A percentile compares a stretch with the other conserved stretches of the same genome.
These are phyloP conservation scores for Hanseniaspora pseudoguilliermondii DNA, from an alignment of 805 yeast species.

Conservation along the genomic window DNA sequence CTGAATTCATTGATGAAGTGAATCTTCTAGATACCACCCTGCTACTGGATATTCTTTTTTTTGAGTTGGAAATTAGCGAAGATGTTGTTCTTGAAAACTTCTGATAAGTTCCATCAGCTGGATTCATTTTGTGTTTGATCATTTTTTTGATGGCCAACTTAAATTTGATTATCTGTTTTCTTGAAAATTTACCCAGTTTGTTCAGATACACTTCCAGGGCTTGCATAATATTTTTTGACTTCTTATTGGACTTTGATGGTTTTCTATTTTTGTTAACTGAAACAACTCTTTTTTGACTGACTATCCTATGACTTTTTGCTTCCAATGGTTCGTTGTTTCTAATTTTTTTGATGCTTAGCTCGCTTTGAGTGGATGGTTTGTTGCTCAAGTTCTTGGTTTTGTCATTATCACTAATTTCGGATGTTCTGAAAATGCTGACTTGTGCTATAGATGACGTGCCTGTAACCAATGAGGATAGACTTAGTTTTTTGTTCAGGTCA, in stretches of 20 bases:
- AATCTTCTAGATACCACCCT: conserved; percentile 2
- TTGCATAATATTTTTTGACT: background rate
- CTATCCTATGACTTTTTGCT: conserved; percentile 22
- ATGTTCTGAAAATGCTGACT: conserved; percentile 7
- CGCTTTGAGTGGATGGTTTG: background rate
- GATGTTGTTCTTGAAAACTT: conserved; percentile 6
- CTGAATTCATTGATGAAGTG: conserved; percentile 6
- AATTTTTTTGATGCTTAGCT: conserved; percentile 21
- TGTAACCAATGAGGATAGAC: conserved; percentile 11
- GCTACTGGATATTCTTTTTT: background rate
- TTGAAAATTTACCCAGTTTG: conserved; percentile 1
- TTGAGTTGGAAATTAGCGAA: background rate
- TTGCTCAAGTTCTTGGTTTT: background rate
- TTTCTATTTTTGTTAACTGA: background rate
- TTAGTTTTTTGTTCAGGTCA: background rate
- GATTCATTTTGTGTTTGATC: background rate
- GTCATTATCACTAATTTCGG: background rate
- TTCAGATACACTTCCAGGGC: background rate
- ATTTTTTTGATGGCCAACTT: background rate
- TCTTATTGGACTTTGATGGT: background rate
- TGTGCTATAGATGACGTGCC: conserved; percentile 9
- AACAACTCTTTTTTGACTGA: conserved; percentile 7
- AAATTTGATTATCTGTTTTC: conserved; percentile 2
- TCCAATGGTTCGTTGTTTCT: conserved; percentile 22
- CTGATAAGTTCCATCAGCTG: background rate